A percentile compares a stretch with the other conserved stretches of the same genome.
Evolutionary conservation across 2,329 filamentous ascomycete species (phyloP).

Genomic region (Metarhizium album): DNA sequence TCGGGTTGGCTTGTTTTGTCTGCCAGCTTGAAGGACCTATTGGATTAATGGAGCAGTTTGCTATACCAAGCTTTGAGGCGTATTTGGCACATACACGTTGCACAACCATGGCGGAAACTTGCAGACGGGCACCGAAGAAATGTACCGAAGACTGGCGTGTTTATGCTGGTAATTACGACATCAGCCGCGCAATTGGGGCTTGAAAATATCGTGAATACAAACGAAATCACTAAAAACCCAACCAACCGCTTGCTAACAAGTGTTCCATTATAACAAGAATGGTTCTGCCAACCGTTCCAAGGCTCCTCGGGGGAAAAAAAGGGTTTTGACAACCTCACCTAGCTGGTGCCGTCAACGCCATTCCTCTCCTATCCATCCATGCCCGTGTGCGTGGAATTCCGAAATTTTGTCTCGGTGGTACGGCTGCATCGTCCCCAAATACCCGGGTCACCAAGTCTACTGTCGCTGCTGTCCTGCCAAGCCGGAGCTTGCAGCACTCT

Average conservation of each 20-base stretch:
- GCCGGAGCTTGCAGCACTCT: conserved; percentile 45
- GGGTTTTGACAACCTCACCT: neutral
- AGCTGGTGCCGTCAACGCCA: neutral
- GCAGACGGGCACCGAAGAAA: neutral
- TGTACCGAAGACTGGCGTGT: neutral
- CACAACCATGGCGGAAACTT: too few relatives aligned
- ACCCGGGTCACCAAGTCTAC: neutral
- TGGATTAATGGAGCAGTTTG: too few relatives aligned
- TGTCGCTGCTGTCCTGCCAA: conserved; percentile 8
- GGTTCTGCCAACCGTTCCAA: neutral
- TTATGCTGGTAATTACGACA: neutral
- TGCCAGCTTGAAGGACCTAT: neutral
- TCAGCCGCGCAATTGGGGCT: neutral
- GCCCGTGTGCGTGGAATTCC: neutral
- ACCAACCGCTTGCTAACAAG: neutral
- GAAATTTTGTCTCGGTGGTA: neutral
- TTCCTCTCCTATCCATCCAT: neutral
- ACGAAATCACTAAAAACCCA: neutral
- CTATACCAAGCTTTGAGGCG: neutral
- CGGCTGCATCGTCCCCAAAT: neutral
- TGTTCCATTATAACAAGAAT: neutral
- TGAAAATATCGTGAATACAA: neutral
- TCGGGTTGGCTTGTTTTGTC: neutral
- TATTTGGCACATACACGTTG: neutral
- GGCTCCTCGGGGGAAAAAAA: neutral